These are phyloP conservation scores for Flagelloscypha sp. DNA, from an alignment of 768 basidiomycete species.

Conservation along the genomic window DNA sequence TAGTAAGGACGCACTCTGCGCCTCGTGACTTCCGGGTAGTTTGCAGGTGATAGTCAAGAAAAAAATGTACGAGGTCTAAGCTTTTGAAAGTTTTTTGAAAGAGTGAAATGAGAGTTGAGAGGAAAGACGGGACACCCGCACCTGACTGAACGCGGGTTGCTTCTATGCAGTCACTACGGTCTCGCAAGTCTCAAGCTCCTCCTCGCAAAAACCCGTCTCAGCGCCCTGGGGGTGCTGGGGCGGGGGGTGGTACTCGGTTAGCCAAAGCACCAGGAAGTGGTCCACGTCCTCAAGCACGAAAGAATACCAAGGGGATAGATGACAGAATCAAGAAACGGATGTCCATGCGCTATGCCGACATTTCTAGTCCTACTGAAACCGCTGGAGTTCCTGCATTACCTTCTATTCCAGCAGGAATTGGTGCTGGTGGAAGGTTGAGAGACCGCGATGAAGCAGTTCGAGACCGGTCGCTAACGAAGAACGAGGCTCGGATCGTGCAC, in stretches of 20 bases:
- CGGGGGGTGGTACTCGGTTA: constrained; percentile 19
- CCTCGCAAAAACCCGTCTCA: constrained; percentile 26
- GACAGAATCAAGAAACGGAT: constrained; percentile 97
- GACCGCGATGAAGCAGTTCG: constrained; percentile 43
- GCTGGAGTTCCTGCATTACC: constrained; percentile 49
- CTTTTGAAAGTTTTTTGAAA: no score
- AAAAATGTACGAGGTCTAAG: no score
- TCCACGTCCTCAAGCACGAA: constrained; percentile 34
- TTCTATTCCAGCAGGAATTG: constrained; percentile 38
- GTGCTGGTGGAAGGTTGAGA: constrained; percentile 24
- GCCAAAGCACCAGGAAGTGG: constrained; percentile 12
- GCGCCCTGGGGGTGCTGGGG: no score
- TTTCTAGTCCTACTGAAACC: constrained; percentile 59
- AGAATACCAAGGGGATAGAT: constrained; percentile 43
- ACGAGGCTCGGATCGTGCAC: constrained; percentile 17
- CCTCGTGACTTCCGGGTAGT: no score
- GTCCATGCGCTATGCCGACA: constrained; percentile 89
- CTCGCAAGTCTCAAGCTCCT: constrained; percentile 39
- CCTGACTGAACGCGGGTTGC: no score
- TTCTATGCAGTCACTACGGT: constrained; percentile 51
- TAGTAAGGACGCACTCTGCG: no score
- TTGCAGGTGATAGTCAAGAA: no score
- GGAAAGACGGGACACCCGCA: no score
- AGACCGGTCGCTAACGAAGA: constrained; percentile 22
- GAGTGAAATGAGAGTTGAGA: no score